These are phyloP conservation scores for Corynespora cassiicola DNA, from an alignment of 2,329 filamentous ascomycete genomes.

Conservation along the genomic window DNA sequence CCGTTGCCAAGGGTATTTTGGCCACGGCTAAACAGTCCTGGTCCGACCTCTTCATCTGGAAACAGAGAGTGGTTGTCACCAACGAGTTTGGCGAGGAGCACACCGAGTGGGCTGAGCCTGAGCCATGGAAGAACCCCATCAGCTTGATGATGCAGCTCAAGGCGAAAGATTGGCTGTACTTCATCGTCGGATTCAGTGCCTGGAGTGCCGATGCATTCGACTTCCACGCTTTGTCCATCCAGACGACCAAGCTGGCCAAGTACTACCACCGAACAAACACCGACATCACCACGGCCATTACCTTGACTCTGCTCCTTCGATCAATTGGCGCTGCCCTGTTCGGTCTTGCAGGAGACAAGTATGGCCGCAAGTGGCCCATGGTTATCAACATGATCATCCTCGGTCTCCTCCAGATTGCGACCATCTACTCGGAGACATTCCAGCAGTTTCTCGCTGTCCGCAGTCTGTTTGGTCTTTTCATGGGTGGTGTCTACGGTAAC, in stretches of 20 bases:
- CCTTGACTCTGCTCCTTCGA: constrained; percentile 74
- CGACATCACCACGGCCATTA: constrained; percentile 76
- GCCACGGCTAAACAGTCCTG: constrained; percentile 70
- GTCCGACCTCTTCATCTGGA: constrained; percentile 74
- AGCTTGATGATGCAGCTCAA: constrained; percentile 70
- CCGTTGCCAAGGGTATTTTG: constrained; percentile 69
- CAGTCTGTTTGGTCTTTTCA: constrained; percentile 76
- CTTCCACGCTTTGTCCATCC: constrained; percentile 81
- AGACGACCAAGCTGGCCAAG: constrained; percentile 72
- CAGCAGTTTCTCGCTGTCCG: constrained; percentile 76
- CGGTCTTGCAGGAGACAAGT: constrained; percentile 78
- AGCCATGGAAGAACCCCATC: constrained; percentile 73
- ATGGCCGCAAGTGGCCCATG: constrained; percentile 85
- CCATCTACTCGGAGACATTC: constrained; percentile 77
- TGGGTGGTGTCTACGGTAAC: constrained; percentile 83
- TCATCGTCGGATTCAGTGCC: constrained; percentile 74
- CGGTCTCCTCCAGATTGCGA: constrained; percentile 75
- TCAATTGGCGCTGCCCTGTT: constrained; percentile 79
- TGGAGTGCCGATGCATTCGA: constrained; percentile 87
- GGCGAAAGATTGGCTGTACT: constrained; percentile 73
- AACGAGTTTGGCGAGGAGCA: constrained; percentile 69
- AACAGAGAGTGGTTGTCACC: constrained; percentile 72
- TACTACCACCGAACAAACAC: constrained; percentile 68
- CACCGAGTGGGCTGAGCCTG: constrained; percentile 72
- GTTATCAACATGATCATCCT: constrained; percentile 79